Percentiles rank a stretch among this genome's conserved stretches.
phyloP scores from a whole-genome alignment of 176 grass and related monocot species.

The Thinopyrum elongatum region DNA sequence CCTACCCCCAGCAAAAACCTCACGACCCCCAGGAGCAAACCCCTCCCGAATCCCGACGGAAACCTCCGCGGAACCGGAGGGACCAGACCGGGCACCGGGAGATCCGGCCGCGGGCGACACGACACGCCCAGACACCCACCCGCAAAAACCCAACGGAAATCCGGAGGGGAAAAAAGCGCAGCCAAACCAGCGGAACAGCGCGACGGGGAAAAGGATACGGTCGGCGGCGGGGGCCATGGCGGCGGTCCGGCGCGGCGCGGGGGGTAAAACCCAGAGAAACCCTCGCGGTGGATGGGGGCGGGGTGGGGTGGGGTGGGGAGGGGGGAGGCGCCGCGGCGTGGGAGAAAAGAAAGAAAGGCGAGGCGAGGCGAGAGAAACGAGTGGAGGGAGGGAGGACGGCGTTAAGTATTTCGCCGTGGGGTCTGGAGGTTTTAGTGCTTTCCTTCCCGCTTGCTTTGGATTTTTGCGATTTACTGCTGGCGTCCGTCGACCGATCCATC shows the following conservation, averaged over 20 bases:
- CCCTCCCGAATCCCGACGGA: neutral
- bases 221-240: conserved; percentile 53
- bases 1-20: neutral
- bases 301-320: neutral
- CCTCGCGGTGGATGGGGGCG: conserved; percentile 21
- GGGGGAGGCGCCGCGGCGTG: conserved; percentile 1
- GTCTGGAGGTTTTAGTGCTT: neutral
- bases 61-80: neutral
- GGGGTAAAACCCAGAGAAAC: conserved; percentile 49
- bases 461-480: neutral
- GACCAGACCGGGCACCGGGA: conserved; percentile 3
- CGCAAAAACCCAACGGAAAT: neutral
- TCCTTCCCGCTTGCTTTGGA: conserved; percentile 12
- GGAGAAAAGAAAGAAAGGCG: conserved; percentile 12
- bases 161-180: neutral
- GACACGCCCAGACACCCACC: neutral
- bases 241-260: conserved; percentile 25
- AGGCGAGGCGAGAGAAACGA: conserved; percentile 14
- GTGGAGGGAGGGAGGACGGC: conserved; percentile 16
- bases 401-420: neutral
- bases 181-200: neutral
- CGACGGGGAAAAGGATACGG: conserved; percentile 51
- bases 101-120: conserved; percentile 8
- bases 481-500: too few relatives aligned
- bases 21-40: neutral